Evolutionary conservation across 352 stramenopile species (phyloP).

Genomic region (Phytophthora agathidicida): DNA sequence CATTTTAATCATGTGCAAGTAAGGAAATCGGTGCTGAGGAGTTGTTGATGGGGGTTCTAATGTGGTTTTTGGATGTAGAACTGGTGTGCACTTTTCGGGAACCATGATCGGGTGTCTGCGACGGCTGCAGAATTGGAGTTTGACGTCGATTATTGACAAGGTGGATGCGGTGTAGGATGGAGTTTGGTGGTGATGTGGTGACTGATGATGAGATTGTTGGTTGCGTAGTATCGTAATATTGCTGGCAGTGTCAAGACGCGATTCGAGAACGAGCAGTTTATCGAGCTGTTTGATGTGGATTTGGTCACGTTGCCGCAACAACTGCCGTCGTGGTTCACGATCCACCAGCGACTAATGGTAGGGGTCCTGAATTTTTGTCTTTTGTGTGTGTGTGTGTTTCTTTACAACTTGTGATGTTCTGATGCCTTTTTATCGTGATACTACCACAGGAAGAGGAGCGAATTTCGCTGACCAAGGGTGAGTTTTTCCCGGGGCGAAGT

Average conservation of each 20-base stretch:
- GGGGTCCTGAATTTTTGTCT: not conserved
- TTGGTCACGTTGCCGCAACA: slow-evolving; percentile 82
- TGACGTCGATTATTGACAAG: slow-evolving; percentile 90
- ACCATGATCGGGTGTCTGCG: slow-evolving; percentile 86
- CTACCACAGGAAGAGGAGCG: slow-evolving; percentile 70
- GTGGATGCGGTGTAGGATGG: slow-evolving; percentile 16
- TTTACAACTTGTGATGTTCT: not conserved
- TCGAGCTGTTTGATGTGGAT: slow-evolving; percentile 89
- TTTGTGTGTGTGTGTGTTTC: not conserved
- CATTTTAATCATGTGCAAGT: slow-evolving; percentile 91
- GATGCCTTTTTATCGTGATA: not conserved
- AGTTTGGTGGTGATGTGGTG: not conserved
- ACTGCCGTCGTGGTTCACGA: slow-evolving; percentile 79
- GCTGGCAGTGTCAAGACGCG: slow-evolving; percentile 86
- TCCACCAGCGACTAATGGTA: slow-evolving; percentile 83
- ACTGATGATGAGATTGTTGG: not conserved
- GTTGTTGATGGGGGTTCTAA: not conserved
- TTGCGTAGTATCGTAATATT: slow-evolving; percentile 80
- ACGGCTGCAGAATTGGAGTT: slow-evolving; percentile 85
- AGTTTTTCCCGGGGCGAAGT: slow-evolving; percentile 68
- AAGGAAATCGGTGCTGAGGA: slow-evolving; percentile 3
- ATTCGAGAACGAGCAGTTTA: slow-evolving; percentile 91
- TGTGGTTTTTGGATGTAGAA: slow-evolving; percentile 35
- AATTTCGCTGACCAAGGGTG: slow-evolving; percentile 64
- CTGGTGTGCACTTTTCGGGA: slow-evolving; percentile 73